Evolutionary conservation across 345 rosid species (phyloP), one percentile per base, ranked within the genome.

Genomic region (Nasturtium officinale): DNA sequence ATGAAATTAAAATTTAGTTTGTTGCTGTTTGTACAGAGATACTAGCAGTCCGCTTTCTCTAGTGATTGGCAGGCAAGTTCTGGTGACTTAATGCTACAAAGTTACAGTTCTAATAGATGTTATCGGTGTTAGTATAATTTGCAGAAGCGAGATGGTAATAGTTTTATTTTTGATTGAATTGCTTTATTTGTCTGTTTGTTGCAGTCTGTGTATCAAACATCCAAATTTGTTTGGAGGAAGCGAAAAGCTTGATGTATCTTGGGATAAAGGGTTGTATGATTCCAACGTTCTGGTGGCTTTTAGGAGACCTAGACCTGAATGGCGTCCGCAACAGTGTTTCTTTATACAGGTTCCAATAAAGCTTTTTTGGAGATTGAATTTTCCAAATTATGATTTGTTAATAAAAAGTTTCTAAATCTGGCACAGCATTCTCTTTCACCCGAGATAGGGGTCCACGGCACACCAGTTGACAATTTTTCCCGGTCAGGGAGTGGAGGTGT

Each of bases 151-250:
- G 42, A 53, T 33, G 65, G 15, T 13, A 3, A 38, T 13, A 35
- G 21, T 7, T 53, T 71, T 15, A 2, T 47, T 71, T 46, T 62
- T 26, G 12, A 30, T 21, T 37, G 2, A 50, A 26, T 13, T 53
- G 28, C n/a, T 32, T 73, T 12, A 25, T 74, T 80, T 67, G 45
- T 10, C 3, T 71, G 42, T 87, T 54, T 53, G 45, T 78, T 78
- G 69, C 85, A 94, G 98, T 77, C 89, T 94, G 60, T 89, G 92
- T 77, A 83, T 94, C 61, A 94, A 89, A 75, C 97, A 94, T 80
- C 92, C 98, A 8, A 91, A 94, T 83, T 80, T 94, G 76, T 94
- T 91, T 84, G 98, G 97, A 75, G 98, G 98, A 77, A 94, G 96
- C 46, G 98, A 94, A 82, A 94, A 91, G 89, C 96, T 94, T 15